A percentile compares a stretch with the other conserved stretches of the same genome.
Conservation (phyloP, 2,329 filamentous ascomycete genomes). For the Blumeria graminis region DNA sequence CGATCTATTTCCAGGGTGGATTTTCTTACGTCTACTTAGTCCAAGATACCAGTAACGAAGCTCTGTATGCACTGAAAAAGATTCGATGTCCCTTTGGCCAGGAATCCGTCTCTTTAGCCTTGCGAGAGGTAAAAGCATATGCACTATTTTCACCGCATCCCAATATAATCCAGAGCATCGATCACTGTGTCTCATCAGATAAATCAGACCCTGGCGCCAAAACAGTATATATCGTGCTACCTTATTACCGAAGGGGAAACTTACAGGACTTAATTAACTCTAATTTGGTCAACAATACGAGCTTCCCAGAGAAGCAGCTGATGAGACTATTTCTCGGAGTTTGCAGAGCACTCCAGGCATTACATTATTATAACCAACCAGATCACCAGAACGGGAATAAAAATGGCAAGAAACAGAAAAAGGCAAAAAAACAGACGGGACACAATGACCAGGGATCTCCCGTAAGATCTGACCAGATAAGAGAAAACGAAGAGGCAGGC, state of each 20-base stretch:
- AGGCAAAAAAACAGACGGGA: constrained; percentile 6
- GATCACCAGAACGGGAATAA: constrained; percentile 24
- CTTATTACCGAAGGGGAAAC: constrained; percentile 87
- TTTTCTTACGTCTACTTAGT: constrained; percentile 99
- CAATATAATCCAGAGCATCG: constrained; percentile 68
- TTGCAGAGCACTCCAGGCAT: constrained; percentile 62
- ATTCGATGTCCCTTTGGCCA: constrained; percentile 95
- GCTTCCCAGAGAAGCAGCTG: constrained; percentile 66
- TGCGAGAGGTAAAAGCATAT: constrained; percentile 96
- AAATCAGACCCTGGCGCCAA: constrained; percentile 45
- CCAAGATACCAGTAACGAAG: constrained; percentile 61
- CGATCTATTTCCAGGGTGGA: constrained; percentile 37
- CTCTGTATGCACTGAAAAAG: constrained; percentile 90
- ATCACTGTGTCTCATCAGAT: constrained; percentile 62
- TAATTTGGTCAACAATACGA: constrained; percentile 83
- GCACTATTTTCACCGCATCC: constrained; percentile 60
- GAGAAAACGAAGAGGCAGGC: constrained; percentile 19
- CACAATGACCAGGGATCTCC: constrained; percentile 11
- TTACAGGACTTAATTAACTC: constrained; percentile 97
- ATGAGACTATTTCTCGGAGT: constrained; percentile 86
- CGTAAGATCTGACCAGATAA: neutral
- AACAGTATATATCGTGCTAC: constrained; percentile 88
- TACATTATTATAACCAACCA: constrained; percentile 70
- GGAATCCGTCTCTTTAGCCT: constrained; percentile 80
- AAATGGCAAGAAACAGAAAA: constrained; percentile 22